Evolutionary conservation across 257 asterid genomes (phyloP).

Genomic region (Salvia miltiorrhiza): DNA sequence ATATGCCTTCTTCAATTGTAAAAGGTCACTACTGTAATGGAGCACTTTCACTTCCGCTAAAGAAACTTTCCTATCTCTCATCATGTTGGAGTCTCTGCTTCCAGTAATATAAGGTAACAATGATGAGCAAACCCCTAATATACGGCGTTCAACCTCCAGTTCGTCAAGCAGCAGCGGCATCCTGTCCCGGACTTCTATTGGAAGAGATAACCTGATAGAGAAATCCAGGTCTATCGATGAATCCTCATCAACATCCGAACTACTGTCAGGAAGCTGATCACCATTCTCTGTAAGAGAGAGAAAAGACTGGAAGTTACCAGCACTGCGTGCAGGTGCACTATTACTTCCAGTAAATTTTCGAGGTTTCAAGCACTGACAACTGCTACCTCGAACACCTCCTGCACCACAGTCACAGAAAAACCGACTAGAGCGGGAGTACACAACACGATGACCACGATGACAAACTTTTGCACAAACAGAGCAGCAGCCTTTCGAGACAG

Average conservation of each 20-base stretch:
- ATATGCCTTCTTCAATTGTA: slow-evolving; percentile 94
- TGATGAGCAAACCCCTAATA: slow-evolving; percentile 68
- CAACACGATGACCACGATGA: slow-evolving; percentile 99
- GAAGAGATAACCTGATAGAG: slow-evolving; percentile 57
- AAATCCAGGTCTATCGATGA: slow-evolving; percentile 58
- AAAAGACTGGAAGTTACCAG: slow-evolving; percentile 71
- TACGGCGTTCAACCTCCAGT: slow-evolving; percentile 71
- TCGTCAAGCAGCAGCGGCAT: slow-evolving; percentile 68
- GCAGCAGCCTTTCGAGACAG: slow-evolving; percentile 98
- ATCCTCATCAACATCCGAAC: slow-evolving; percentile 88
- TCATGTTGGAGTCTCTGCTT: slow-evolving; percentile 62
- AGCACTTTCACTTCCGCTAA: slow-evolving; percentile 71
- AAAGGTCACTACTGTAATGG: slow-evolving; percentile 58
- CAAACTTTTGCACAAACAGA: slow-evolving; percentile 99
- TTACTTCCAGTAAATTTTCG: slow-evolving; percentile 74
- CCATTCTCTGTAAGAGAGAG: slow-evolving; percentile 73
- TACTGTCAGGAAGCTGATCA: slow-evolving; percentile 93
- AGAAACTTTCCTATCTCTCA: slow-evolving; percentile 57
- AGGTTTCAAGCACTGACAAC: slow-evolving; percentile 96
- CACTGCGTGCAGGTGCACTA: slow-evolving; percentile 48
- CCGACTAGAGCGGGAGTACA: slow-evolving; percentile 97
- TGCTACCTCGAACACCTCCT: slow-evolving; percentile 97
- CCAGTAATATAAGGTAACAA: slow-evolving; percentile 69
- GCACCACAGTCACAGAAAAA: slow-evolving; percentile 99
- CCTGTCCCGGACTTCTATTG: slow-evolving; percentile 74